A percentile compares a stretch with the other conserved stretches of the same genome.
Conservation (phyloP, 2,329 filamentous ascomycete genomes). For the Volutella citrinella region DNA sequence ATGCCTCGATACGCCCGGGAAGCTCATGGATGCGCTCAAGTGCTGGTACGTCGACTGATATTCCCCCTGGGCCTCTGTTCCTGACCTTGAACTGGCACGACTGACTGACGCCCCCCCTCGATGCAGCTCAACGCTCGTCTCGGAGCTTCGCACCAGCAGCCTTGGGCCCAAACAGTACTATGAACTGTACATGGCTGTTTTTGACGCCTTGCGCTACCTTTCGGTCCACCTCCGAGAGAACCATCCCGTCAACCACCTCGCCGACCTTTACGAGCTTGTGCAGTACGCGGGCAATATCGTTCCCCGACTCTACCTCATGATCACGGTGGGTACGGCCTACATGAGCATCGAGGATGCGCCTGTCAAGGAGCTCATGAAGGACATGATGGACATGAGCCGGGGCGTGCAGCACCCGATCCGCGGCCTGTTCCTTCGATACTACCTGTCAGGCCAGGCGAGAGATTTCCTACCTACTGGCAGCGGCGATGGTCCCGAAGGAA, state of each 20-base stretch:
- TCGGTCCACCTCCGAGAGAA: slow-evolving; percentile 96
- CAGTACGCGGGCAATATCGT: slow-evolving; percentile 99
- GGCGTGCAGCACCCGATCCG: slow-evolving; percentile 96
- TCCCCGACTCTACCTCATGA: slow-evolving; percentile 95
- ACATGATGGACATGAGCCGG: slow-evolving; percentile 99
- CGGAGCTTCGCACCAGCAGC: slow-evolving; percentile 95
- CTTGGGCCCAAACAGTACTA: slow-evolving; percentile 99
- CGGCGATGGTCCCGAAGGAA: slow-evolving; percentile 89
- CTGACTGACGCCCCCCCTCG: slow-evolving; percentile 7
- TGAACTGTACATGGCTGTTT: slow-evolving; percentile 98
- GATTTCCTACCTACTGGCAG: slow-evolving; percentile 80
- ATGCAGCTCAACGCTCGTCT: slow-evolving; percentile 88
- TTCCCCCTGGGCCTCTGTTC: no score
- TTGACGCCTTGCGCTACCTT: slow-evolving; percentile 94
- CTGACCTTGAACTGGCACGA: slow-evolving; percentile 8
- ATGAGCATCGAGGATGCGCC: slow-evolving; percentile 98
- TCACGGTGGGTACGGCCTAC: slow-evolving; percentile 97
- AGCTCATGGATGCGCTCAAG: slow-evolving; percentile 99
- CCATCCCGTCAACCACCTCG: slow-evolving; percentile 95
- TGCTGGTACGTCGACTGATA: slow-evolving; percentile 81
- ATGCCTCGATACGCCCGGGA: slow-evolving; percentile 93
- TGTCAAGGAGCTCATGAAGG: slow-evolving; percentile 99
- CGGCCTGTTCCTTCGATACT: slow-evolving; percentile 92
- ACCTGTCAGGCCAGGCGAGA: slow-evolving; percentile 89
- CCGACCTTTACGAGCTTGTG: slow-evolving; percentile 95